Evolutionary conservation across 2,329 filamentous ascomycete species (phyloP).

Genomic region (Aspergillus costaricaensis): DNA sequence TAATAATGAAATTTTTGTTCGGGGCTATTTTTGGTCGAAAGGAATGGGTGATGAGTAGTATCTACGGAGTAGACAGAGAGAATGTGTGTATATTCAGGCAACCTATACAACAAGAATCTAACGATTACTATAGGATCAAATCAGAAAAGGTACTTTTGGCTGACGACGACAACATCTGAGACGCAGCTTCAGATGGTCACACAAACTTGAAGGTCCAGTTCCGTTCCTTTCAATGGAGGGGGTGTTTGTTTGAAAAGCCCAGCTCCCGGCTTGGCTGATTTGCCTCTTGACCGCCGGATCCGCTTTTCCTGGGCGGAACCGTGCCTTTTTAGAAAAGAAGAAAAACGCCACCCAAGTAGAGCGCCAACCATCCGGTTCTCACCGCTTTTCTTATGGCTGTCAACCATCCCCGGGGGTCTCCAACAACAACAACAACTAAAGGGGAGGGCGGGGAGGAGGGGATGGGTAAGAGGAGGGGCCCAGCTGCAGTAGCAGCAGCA

Average conservation of each 20-base stretch:
- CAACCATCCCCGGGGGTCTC: neutral
- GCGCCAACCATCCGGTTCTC: conserved; percentile 15
- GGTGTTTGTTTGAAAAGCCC: neutral
- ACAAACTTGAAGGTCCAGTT: neutral
- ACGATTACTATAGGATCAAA: neutral
- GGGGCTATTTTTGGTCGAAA: neutral
- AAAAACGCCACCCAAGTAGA: neutral
- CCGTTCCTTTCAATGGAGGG: neutral
- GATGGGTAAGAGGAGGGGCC: neutral
- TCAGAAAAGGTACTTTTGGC: neutral
- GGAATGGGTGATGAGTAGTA: neutral
- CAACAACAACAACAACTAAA: too few relatives aligned
- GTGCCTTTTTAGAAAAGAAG: neutral
- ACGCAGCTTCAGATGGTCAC: neutral
- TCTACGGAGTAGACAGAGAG: neutral
- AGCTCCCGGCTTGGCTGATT: conserved; percentile 6
- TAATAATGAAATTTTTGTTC: neutral
- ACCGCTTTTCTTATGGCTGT: conserved; percentile 26
- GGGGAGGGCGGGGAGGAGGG: neutral
- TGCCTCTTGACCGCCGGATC: conserved; percentile 11
- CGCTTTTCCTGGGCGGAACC: conserved; percentile 6
- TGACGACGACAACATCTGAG: conserved; percentile 1
- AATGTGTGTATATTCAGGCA: neutral
- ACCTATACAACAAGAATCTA: too few relatives aligned
- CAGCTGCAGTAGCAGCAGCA: too few relatives aligned